Evolutionary conservation across 352 stramenopile species (phyloP).

Genomic region (Peronospora destructor): DNA sequence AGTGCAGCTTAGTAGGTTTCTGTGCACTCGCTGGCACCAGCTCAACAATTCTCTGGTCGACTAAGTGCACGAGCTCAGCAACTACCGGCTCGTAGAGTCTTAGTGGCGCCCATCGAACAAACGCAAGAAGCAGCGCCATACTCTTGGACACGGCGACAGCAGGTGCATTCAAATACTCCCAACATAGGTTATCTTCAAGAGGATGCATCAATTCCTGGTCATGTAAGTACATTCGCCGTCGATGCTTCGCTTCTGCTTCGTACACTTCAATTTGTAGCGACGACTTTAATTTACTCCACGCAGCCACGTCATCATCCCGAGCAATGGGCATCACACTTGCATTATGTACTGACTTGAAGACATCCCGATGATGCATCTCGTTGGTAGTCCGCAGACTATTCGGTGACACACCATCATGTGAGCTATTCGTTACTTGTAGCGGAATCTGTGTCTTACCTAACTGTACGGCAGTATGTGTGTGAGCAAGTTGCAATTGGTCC

Average conservation of each 20-base stretch:
- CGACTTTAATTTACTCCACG: neutral
- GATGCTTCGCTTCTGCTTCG: conserved; percentile 9
- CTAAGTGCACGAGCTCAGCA: conserved; percentile 40
- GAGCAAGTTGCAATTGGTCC: neutral
- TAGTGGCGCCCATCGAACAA: conserved; percentile 45
- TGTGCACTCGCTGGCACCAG: conserved; percentile 3
- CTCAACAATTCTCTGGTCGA: conserved; percentile 37
- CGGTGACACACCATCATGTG: neutral
- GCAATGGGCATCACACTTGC: conserved; percentile 8
- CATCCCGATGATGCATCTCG: neutral
- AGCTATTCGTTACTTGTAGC: conserved; percentile 4
- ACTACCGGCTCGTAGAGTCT: conserved; percentile 36
- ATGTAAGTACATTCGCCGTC: neutral
- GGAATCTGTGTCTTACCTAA: conserved; percentile 2
- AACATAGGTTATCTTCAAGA: conserved; percentile 46
- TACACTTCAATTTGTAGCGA: neutral
- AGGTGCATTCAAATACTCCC: conserved; percentile 38
- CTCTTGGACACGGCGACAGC: conserved; percentile 52
- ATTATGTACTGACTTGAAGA: neutral
- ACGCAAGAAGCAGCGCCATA: conserved; percentile 44
- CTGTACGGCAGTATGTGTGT: conserved; percentile 1
- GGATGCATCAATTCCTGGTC: conserved; percentile 1
- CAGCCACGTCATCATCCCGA: neutral
- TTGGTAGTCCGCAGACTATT: neutral
- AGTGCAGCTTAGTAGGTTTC: conserved; percentile 32